These are phyloP conservation scores for Hagleromyces aurorensis DNA, from an alignment of 805 yeast genomes.

Conservation along the genomic window DNA sequence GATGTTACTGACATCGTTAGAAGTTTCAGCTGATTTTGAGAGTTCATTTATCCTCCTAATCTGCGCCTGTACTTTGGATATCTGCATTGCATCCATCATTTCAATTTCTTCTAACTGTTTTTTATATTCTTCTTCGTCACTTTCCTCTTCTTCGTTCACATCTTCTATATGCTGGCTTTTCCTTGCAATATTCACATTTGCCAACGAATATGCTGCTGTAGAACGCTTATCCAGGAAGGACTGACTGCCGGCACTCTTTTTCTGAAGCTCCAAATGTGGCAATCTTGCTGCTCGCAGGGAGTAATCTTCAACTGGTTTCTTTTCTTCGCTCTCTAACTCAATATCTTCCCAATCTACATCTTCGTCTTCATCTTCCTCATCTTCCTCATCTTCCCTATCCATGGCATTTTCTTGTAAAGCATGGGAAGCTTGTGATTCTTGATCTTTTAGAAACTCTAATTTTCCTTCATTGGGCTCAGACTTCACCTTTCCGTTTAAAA, in stretches of 20 bases:
- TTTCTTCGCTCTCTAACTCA: constrained; percentile 28
- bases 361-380: constrained; percentile 27
- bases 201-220: too few species aligned
- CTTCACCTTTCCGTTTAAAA: too few species aligned
- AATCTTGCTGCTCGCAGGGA: constrained; percentile 38
- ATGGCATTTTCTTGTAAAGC: constrained; percentile 9
- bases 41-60: constrained; percentile 5
- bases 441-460: too few species aligned
- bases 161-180: constrained; percentile 8
- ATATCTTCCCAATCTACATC: constrained; percentile 69
- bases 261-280: constrained; percentile 22
- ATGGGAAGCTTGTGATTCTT: constrained; percentile 1
- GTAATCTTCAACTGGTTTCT: constrained; percentile 27
- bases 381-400: constrained; percentile 11
- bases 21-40: constrained; percentile 1
- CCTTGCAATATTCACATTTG: not conserved
- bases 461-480: too few species aligned
- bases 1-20: too few species aligned
- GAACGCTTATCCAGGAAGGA: constrained; percentile 27
- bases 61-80: constrained; percentile 29
- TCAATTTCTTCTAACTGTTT: constrained; percentile 30
- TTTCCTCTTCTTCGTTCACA: constrained; percentile 11
- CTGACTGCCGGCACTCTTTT: constrained; percentile 19
- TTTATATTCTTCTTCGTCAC: constrained; percentile 19
- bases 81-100: constrained; percentile 34